Percentiles rank a stretch among this genome's conserved stretches.
Conservation (phyloP, 2,329 filamentous ascomycete genomes). For the Penicillium italicum region DNA sequence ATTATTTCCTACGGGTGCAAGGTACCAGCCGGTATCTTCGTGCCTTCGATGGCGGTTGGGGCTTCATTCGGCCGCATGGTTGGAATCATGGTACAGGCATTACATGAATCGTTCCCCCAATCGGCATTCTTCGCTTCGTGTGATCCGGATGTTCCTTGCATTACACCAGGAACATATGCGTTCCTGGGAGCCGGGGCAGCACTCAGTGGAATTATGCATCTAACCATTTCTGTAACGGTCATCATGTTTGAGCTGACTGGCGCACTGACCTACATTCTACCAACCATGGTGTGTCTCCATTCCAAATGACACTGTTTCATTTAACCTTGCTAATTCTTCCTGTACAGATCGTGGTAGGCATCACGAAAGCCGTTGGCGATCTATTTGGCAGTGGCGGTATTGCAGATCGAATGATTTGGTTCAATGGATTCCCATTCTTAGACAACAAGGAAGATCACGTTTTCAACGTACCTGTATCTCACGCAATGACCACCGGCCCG, state of each 20-base stretch:
- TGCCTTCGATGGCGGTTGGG: slow-evolving; percentile 95
- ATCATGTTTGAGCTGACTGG: slow-evolving; percentile 99
- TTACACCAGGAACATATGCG: slow-evolving; percentile 95
- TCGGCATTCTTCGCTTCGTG: slow-evolving; percentile 86
- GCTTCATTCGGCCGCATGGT: slow-evolving; percentile 90
- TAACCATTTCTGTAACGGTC: slow-evolving; percentile 92
- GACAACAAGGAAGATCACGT: slow-evolving; percentile 98
- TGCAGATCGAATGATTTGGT: slow-evolving; percentile 97
- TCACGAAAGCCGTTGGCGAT: slow-evolving; percentile 90
- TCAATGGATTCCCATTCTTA: slow-evolving; percentile 93
- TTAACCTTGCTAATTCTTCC: neutral
- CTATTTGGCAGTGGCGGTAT: slow-evolving; percentile 94
- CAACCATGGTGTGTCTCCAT: slow-evolving; percentile 68
- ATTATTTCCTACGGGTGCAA: slow-evolving; percentile 98
- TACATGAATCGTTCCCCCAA: slow-evolving; percentile 78
- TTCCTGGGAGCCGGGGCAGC: slow-evolving; percentile 90
- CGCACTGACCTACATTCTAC: slow-evolving; percentile 93
- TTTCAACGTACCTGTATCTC: slow-evolving; percentile 88
- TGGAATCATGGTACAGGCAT: slow-evolving; percentile 87
- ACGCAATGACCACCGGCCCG: slow-evolving; percentile 78
- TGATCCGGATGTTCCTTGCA: slow-evolving; percentile 86
- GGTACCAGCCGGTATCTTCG: slow-evolving; percentile 95
- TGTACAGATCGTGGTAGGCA: slow-evolving; percentile 77
- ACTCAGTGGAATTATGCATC: slow-evolving; percentile 94
- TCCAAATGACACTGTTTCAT: too few species aligned